Conservation (phyloP, 257 asterid genomes). For the Linaria vulgaris region DNA sequence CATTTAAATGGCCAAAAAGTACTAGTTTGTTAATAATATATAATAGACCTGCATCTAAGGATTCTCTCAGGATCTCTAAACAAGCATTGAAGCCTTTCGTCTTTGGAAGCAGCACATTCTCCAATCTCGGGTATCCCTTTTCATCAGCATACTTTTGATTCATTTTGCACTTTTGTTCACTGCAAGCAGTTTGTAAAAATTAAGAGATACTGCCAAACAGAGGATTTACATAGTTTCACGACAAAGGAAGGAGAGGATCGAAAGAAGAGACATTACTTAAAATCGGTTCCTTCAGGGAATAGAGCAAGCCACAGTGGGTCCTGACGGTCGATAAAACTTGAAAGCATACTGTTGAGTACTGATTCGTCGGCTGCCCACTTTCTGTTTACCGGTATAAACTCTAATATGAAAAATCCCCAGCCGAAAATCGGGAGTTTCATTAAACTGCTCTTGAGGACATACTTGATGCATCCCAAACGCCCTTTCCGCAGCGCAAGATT, state of each 20-base stretch:
- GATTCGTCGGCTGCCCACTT: constrained; percentile 84
- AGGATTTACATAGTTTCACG: neutral
- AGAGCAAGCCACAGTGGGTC: constrained; percentile 94
- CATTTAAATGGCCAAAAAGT: too few species aligned
- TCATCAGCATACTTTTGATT: constrained; percentile 80
- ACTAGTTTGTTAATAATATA: too few species aligned
- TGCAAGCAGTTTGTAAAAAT: constrained; percentile 38
- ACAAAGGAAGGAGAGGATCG: constrained; percentile 17
- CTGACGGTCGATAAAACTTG: constrained; percentile 40
- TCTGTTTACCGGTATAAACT: constrained; percentile 92
- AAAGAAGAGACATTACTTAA: constrained; percentile 50
- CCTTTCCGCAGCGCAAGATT: constrained; percentile 81
- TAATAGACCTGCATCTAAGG: constrained; percentile 85
- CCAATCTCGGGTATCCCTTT: constrained; percentile 73
- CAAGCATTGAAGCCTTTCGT: constrained; percentile 72
- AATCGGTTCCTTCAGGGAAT: constrained; percentile 97
- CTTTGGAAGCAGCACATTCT: constrained; percentile 85
- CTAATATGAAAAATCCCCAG: constrained; percentile 83
- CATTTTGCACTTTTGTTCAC: constrained; percentile 73
- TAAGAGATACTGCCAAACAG: too few species aligned
- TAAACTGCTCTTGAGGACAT: constrained; percentile 85
- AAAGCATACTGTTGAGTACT: constrained; percentile 59
- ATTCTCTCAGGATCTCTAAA: constrained; percentile 63
- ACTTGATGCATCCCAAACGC: constrained; percentile 70
- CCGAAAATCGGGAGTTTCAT: constrained; percentile 91